Evolutionary conservation across 2,329 filamentous ascomycete genomes (phyloP).

Genomic region (Colletotrichum melonis): DNA sequence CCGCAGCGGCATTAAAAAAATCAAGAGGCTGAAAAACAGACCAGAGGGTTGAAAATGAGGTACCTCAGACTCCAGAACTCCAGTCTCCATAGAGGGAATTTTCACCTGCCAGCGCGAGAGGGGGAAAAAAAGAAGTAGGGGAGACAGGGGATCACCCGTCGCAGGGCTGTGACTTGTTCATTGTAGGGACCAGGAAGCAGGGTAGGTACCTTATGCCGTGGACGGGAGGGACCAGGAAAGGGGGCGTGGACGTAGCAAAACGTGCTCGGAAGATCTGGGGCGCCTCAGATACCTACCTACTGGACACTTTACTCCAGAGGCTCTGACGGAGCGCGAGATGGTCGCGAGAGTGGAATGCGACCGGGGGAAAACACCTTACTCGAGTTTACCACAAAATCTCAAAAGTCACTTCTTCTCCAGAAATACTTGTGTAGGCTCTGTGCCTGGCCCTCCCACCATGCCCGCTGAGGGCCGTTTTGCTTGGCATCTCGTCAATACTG

Average conservation of each 20-base stretch:
- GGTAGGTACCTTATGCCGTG: neutral
- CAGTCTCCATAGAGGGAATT: neutral
- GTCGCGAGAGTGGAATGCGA: conserved; percentile 25
- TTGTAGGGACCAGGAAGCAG: neutral
- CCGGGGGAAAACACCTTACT: conserved; percentile 8
- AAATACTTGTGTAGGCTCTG: neutral
- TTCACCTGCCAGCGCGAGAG: neutral
- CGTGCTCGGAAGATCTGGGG: conserved; percentile 31
- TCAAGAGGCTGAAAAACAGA: neutral
- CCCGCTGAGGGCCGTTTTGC: neutral
- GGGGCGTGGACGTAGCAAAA: conserved; percentile 31
- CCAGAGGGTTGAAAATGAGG: neutral
- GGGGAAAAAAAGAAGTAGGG: neutral
- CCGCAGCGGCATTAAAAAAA: conserved; percentile 30
- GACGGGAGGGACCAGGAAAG: neutral
- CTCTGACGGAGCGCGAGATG: conserved; percentile 28
- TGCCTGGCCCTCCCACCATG: neutral
- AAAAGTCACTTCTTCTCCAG: conserved; percentile 10
- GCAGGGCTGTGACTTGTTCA: conserved; percentile 15
- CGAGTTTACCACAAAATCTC: neutral
- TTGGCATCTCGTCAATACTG: neutral
- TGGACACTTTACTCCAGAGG: neutral
- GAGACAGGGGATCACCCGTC: neutral
- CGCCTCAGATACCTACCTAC: neutral
- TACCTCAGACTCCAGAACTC: no score